Percentiles rank a stretch among this genome's conserved stretches.
Conservation (phyloP, 176 grass and related monocot species). For the Chrysopogon serrulatus region DNA sequence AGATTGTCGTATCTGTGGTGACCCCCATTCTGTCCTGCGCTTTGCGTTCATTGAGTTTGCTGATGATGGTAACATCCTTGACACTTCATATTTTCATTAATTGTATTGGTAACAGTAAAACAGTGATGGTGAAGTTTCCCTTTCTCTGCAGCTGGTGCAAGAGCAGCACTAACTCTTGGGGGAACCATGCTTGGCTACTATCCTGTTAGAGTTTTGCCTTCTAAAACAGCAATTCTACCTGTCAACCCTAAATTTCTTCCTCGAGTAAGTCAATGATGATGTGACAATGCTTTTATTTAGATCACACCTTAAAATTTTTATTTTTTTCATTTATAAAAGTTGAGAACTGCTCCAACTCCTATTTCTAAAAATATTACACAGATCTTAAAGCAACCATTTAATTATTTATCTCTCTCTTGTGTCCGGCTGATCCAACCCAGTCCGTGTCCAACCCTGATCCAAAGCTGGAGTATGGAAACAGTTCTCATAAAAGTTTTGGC, state of each 20-base stretch:
- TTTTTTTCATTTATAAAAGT: background rate
- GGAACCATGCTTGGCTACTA: conserved; percentile 75
- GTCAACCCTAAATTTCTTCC: conserved; percentile 97
- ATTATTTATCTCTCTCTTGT: background rate
- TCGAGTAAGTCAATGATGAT: conserved; percentile 28
- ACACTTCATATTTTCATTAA: conserved; percentile 7
- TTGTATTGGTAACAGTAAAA: conserved; percentile 17
- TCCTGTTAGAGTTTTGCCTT: conserved; percentile 91
- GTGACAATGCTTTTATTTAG: background rate
- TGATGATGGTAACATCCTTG: conserved; percentile 58
- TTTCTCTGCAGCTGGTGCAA: conserved; percentile 71
- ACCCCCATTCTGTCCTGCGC: conserved; percentile 79
- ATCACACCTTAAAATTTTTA: background rate
- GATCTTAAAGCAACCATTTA: background rate
- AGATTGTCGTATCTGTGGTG: conserved; percentile 93
- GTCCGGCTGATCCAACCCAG: too few species aligned
- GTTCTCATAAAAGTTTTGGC: background rate
- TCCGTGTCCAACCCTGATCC: too few species aligned
- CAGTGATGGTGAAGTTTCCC: background rate
- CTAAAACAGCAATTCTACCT: conserved; percentile 86
- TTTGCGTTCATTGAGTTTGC: conserved; percentile 97
- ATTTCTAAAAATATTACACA: background rate
- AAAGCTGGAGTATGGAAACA: background rate
- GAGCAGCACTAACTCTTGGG: conserved; percentile 63
- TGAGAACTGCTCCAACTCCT: background rate